Conservation (phyloP, 2,329 filamentous ascomycete species). For the Paraphaeosphaeria minitans region DNA sequence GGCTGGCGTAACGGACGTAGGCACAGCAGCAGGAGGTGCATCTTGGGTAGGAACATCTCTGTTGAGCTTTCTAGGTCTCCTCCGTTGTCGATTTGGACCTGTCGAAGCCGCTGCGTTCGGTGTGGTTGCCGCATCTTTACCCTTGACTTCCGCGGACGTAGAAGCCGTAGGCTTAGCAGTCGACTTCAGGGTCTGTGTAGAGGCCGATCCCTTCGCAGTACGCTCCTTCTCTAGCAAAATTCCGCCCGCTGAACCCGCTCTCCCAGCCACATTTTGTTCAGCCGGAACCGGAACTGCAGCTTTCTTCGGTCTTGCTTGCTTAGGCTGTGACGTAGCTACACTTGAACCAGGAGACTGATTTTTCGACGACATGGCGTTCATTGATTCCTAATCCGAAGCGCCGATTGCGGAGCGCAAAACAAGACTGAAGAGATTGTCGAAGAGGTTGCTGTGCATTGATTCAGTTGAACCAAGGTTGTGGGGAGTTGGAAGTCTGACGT, state of each 20-base stretch:
- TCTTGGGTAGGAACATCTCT: conserved; percentile 27
- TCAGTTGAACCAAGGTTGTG: conserved; percentile 34
- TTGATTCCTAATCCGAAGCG: neutral
- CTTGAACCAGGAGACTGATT: conserved; percentile 33
- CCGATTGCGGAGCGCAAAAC: neutral
- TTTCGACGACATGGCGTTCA: conserved; percentile 30
- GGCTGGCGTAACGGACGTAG: conserved; percentile 4
- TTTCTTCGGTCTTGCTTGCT: conserved; percentile 34
- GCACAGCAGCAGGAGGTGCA: conserved; percentile 7
- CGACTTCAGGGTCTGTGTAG: conserved; percentile 1
- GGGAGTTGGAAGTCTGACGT: conserved; percentile 38
- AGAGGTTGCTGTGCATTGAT: neutral
- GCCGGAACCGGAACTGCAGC: conserved; percentile 15
- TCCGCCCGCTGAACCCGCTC: conserved; percentile 38
- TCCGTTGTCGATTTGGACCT: conserved; percentile 25
- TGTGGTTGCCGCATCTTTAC: conserved; percentile 9
- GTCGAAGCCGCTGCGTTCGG: conserved; percentile 3
- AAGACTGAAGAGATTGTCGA: conserved; percentile 2
- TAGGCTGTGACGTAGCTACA: conserved; percentile 24
- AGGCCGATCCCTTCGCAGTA: conserved; percentile 11
- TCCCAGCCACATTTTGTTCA: conserved; percentile 14
- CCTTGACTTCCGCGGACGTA: conserved; percentile 10
- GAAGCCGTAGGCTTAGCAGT: conserved; percentile 9
- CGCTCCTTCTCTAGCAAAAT: conserved; percentile 32
- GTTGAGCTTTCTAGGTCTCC: conserved; percentile 42